Conservation (phyloP, 2,329 filamentous ascomycete genomes). For the Fusarium sp. region DNA sequence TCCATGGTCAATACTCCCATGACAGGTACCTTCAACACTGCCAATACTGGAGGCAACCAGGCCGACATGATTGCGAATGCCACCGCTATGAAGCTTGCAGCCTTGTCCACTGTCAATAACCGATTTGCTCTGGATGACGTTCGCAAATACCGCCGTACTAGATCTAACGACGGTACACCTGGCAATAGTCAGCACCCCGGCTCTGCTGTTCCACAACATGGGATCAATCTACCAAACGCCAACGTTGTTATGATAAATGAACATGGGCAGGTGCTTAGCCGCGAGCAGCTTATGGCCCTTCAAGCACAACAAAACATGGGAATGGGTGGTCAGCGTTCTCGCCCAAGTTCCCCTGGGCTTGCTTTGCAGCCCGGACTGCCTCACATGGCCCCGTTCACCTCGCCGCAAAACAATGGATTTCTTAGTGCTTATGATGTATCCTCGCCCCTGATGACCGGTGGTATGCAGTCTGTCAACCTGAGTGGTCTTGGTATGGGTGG, state of each 20-base stretch:
- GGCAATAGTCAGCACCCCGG: conserved; percentile 72
- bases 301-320: conserved; percentile 75
- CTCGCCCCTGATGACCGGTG: conserved; percentile 77
- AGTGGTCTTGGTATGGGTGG: conserved; percentile 77
- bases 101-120: conserved; percentile 97
- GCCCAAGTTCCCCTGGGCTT: conserved; percentile 89
- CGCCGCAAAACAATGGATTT: conserved; percentile 95
- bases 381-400: conserved; percentile 78
- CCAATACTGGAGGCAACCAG: conserved; percentile 71
- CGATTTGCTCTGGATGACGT: conserved; percentile 97
- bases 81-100: conserved; percentile 98
- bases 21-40: conserved; percentile 82
- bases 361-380: conserved; percentile 78
- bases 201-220: conserved; percentile 72
- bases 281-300: conserved; percentile 86
- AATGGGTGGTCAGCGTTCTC: conserved; percentile 80
- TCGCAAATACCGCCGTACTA: conserved; percentile 91
- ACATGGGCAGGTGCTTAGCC: conserved; percentile 86
- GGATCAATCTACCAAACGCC: conserved; percentile 73
- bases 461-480: conserved; percentile 78
- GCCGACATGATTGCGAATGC: conserved; percentile 99
- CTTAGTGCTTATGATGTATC: conserved; percentile 86
- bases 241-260: conserved; percentile 97
- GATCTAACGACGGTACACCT: conserved; percentile 83
- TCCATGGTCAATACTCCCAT: conserved; percentile 99